Base-by-base conservation (phyloP, 2,329 filamentous ascomycete species). In the Aspergillus versicolor region DNA sequence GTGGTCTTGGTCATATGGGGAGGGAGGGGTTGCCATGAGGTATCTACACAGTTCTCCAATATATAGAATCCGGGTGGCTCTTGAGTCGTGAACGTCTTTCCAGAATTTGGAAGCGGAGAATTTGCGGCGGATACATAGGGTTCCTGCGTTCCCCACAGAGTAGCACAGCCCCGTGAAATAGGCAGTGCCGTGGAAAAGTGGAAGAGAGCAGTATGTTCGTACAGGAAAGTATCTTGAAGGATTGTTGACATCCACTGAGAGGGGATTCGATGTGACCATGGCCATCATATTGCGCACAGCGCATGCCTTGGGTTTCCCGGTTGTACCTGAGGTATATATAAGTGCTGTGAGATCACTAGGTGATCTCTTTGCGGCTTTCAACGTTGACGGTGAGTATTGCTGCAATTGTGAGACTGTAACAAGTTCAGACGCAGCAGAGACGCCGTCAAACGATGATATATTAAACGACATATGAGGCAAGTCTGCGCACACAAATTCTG, bases 11-110 rank as follows among this genome's bases (percentile, higher is more conserved):
- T 82, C 80, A 24, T 78, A 78, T 0, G 75, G 75, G 0, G 75
- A 75, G 0, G 77, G 72, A 1, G 78, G 75, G 0, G 75, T 72
- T 19, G 75, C 71, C 9, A 82, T 68, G 2, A 82, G 71, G 57
- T 82, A 82, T 6, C 80, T 72, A 56, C 77, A 80, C 5, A 81
- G 65, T 63, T 82, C 80, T 30, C 80, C 80, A 17, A 82, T 79
- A 50, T 75, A 80, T 3, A 80, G 59, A 19, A 79, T 75, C 1
- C 76, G 68, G 1, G 75, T 80, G 3, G 78, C 76, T 21, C 67
- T 57, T 15, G 72, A 76, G 11, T 77, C 76, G 24, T 73, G 71
- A 0, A 78, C 74, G 19, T 80, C 77, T 59, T 76, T 74, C 72
- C 73, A 80, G 66, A 79, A 80, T 3, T 73, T 64, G 0, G 75